phyloP scores from a whole-genome alignment of 257 asterid species.

The Gynochthodes officinalis region DNA sequence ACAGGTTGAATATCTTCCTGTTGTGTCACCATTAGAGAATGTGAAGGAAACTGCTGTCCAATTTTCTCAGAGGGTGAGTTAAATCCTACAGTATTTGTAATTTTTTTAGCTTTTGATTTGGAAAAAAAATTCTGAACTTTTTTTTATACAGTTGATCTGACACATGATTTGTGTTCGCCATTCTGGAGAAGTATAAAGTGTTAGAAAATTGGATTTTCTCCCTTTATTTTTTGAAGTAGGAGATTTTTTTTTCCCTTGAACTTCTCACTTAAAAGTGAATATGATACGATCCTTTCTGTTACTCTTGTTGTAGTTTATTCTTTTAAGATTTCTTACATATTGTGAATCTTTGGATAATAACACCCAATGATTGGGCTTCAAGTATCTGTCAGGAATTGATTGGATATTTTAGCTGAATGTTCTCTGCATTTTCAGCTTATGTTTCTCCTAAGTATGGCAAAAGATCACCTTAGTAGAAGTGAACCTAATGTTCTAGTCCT shows the following conservation, averaged over 20 bases:
- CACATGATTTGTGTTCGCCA: neutral
- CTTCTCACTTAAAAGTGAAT: neutral
- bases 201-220: neutral
- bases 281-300: neutral
- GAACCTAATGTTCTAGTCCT: neutral
- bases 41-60: constrained; percentile 69
- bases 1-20: constrained; percentile 96
- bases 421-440: neutral
- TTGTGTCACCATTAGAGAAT: constrained; percentile 61
- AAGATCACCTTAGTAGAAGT: neutral
- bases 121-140: neutral
- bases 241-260: neutral
- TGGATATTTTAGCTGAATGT: neutral
- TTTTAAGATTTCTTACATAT: neutral
- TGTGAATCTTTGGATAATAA: neutral
- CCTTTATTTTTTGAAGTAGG: neutral
- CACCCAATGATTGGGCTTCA: neutral
- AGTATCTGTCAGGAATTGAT: neutral
- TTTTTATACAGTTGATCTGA: neutral
- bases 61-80: constrained; percentile 78
- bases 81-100: neutral
- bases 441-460: neutral
- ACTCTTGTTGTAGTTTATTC: neutral
- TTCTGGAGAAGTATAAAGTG: neutral
- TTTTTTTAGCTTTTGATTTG: no score